Evolutionary conservation across 225 moss, liverwort and hornwort species (phyloP).

Genomic region (Thuidium tamariscinum): DNA sequence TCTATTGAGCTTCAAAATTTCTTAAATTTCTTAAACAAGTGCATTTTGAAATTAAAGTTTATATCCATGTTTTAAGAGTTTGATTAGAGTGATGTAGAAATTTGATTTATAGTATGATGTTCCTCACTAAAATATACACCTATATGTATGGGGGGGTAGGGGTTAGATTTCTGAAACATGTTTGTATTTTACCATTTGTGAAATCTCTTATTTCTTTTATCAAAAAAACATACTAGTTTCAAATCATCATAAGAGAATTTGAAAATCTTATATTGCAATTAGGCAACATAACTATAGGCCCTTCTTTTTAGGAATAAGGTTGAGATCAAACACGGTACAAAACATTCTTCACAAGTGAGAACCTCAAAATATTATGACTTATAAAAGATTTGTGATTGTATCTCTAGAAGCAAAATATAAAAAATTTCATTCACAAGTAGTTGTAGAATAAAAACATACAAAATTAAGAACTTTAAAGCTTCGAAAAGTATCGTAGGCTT

Average conservation of each 20-base stretch:
- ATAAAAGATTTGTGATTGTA: background rate
- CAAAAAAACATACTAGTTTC: fast-evolving
- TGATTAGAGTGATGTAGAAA: background rate
- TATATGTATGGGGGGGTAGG: too few relatives aligned
- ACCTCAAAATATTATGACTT: background rate
- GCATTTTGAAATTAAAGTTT: background rate
- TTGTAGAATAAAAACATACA: background rate
- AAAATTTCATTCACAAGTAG: background rate
- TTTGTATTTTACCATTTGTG: background rate
- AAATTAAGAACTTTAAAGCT: background rate
- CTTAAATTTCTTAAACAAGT: background rate
- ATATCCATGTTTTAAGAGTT: background rate
- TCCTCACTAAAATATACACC: background rate
- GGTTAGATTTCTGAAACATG: too few relatives aligned
- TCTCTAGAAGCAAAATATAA: background rate
- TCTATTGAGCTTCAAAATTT: background rate
- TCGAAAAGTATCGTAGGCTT: background rate
- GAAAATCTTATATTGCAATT: background rate
- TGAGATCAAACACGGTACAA: fast-evolving
- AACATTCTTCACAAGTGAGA: background rate
- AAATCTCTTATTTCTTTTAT: background rate
- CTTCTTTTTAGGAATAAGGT: background rate
- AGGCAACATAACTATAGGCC: background rate
- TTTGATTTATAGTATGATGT: background rate
- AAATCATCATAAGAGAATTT: background rate